These are phyloP conservation scores for Ustilago sp. DNA, from an alignment of 1,284 basidiomycete genomes.

Conservation along the genomic window DNA sequence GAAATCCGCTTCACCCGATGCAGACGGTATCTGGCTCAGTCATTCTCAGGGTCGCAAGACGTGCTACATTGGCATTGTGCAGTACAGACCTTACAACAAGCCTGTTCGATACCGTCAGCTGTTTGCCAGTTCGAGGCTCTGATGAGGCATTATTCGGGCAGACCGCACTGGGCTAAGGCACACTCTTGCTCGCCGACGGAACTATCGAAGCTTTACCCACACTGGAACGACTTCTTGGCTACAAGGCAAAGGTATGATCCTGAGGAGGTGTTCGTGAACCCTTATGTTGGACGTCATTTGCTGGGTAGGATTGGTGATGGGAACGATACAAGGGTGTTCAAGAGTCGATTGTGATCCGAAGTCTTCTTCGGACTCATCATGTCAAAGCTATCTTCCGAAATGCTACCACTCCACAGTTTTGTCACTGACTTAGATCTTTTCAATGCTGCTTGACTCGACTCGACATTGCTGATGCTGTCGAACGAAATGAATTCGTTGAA, in stretches of 20 bases:
- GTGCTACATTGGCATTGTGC: constrained; percentile 95
- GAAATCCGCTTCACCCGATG: constrained; percentile 90
- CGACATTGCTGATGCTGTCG: not conserved
- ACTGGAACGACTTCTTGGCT: constrained; percentile 81
- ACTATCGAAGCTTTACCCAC: constrained; percentile 81
- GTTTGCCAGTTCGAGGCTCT: constrained; percentile 85
- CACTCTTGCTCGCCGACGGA: constrained; percentile 80
- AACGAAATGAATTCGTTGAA: too few relatives aligned
- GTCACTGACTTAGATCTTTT: not conserved
- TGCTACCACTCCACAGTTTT: not conserved
- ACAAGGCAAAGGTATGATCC: constrained; percentile 84
- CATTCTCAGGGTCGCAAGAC: constrained; percentile 84
- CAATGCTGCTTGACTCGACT: not conserved
- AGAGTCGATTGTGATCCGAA: constrained; percentile 37
- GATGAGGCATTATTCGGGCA: constrained; percentile 79
- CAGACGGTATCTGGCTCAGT: constrained; percentile 93
- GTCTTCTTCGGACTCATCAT: not conserved
- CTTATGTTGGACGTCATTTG: constrained; percentile 73
- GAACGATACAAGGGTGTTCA: constrained; percentile 50
- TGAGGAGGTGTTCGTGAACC: constrained; percentile 77
- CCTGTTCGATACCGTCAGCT: constrained; percentile 86
- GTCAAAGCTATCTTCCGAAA: not conserved
- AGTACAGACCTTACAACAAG: constrained; percentile 91
- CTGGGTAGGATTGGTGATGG: constrained; percentile 70
- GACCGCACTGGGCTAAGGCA: constrained; percentile 98